phyloP scores from a whole-genome alignment of 2,329 filamentous ascomycete species.

The Aspergillus sp. region DNA sequence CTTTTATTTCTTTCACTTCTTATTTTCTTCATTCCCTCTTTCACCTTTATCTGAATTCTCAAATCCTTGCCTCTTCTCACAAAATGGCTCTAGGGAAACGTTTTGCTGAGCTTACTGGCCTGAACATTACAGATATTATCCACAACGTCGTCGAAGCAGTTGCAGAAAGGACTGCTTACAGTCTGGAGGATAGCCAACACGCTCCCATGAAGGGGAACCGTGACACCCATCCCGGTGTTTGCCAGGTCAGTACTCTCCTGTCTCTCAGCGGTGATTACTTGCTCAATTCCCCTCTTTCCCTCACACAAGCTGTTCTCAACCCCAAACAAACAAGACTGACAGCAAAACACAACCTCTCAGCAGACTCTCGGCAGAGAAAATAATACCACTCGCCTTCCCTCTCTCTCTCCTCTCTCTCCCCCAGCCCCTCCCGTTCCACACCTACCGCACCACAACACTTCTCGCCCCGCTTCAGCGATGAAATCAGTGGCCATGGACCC shows the following conservation, averaged over 20 bases:
- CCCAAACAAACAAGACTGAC: background rate
- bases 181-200: conserved; percentile 22
- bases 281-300: background rate
- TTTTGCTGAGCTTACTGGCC: conserved; percentile 5
- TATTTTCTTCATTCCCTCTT: background rate
- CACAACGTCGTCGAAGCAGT: conserved; percentile 15
- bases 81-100: conserved; percentile 10
- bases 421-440: background rate
- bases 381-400: conserved; percentile 1
- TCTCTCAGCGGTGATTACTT: background rate
- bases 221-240: background rate
- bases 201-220: conserved; percentile 46
- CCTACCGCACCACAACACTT: background rate
- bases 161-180: conserved; percentile 7
- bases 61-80: background rate
- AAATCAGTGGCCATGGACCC: conserved; percentile 3
- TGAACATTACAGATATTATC: conserved; percentile 12
- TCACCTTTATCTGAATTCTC: background rate
- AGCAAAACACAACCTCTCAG: background rate
- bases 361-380: background rate
- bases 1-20: background rate
- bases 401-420: background rate
- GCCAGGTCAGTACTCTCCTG: conserved; percentile 48
- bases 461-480: background rate
- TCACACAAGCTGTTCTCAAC: background rate